Base-by-base conservation (phyloP, 495 filamentous ascomycete species). In the Penicillium pulvis region DNA sequence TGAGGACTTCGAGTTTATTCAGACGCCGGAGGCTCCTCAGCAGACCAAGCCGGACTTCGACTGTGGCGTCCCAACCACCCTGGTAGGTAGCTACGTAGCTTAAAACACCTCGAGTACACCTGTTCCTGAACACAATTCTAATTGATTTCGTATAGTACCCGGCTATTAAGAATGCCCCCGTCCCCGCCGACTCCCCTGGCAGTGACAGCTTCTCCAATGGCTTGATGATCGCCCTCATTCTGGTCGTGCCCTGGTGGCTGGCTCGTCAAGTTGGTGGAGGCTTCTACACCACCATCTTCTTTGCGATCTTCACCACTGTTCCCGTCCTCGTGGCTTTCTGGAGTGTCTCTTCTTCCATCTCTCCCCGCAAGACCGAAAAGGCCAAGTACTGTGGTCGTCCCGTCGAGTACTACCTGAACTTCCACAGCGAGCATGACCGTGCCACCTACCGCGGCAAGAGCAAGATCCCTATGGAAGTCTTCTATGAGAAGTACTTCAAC, bases 401-500 rank as follows among this genome's bases (percentile, higher is more conserved):
- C 33, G 80, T 96, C 58, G 90, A 94, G 73, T 81, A 90, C 74
- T 95, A 95, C 72, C 81, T 96, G 61, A 85, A 83, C 42, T 96
- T 96, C 81, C 88, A 91, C 78, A 89, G 86, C 58, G 80, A 85
- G 58, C 82, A 80, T 52, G 89, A 96, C 71, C 75, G 81, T 63
- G 71, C 79, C 57, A 90, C 85, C 73, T 96, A 90, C 77, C 76
- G 80, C 66, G 91, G 91, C 71, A 79, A 78, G 66, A 90, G 81
- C 77, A 91, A 89, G 75, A 92, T 95, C 58, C 88, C 91, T 50
- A 85, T 94, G 81, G 83, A 90, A 76, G 92, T 89, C 45, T 95
- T 95, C 78, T 83, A 91, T 59, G 90, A 94, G 72, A 92, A 87
- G 88, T 94, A 93, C 79, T 92, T 94, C 69, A 86, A 90, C 64